Base-by-base conservation (phyloP, 495 filamentous ascomycete species). In the Melanomma pulvis-pyrius region DNA sequence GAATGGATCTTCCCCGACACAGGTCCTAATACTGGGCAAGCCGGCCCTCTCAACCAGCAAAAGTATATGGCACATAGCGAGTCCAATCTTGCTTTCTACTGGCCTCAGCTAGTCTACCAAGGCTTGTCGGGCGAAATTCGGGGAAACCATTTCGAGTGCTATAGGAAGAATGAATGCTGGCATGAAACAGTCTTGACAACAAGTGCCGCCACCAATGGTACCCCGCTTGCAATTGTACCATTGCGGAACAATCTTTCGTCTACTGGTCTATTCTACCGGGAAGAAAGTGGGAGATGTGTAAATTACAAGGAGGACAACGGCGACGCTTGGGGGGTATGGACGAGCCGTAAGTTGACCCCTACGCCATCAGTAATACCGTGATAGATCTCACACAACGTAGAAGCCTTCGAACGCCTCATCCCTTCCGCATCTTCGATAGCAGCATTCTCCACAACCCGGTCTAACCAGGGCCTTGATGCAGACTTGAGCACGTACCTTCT, bases 401-500 rank as follows among this genome's bases (percentile, higher is more conserved):
- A 39, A 22, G 56, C 67, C 8, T 70, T 65, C 26, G 55, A 55
- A 12, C 24, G 44, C 30, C 50, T 25, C 21, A 56, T 70, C 13
- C 61, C 67, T 15, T 8, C 60, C 9, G 19, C 12, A 4, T 22
- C 67, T n/a, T 50, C 61, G n/a, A 28, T 70, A 17, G 57, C 67
- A 9, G 67, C 61, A 0, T 65, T 70, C 29, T 61, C 67, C 9
- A 56, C 61, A 11, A 60, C 32, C 1, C 61, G 67, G 7, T 17
- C 58, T 3, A 6, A 12, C 13, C 17, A 39, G 8, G 8, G 8
- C 11, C 3, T 25, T 44, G 44, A 61, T n/a, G 21, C 47, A 29
- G 36, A n/a, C 22, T 30, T 70, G 13, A 62, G 65, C 51, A 61
- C 25, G 8, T 70, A 70, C 25, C 49, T 70, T 7, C 54, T 70